Evolutionary conservation across 805 yeast genomes (phyloP).

Genomic region (Wickerhamiella sergipiensis): DNA sequence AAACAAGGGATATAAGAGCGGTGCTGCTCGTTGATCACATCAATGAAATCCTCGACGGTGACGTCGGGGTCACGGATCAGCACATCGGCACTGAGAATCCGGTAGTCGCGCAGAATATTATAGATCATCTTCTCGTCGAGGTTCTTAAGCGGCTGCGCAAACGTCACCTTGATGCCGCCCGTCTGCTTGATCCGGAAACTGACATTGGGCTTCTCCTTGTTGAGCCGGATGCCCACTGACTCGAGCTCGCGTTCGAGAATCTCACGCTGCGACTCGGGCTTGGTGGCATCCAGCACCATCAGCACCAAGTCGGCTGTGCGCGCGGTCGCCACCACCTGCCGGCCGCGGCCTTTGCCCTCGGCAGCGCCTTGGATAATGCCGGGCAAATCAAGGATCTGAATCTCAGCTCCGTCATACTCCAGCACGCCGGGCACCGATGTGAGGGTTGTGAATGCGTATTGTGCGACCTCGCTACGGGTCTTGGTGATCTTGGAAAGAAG

Average conservation of each 20-base stretch:
- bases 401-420: slow-evolving; percentile 92
- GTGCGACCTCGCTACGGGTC: slow-evolving; percentile 90
- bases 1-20: slow-evolving; percentile 82
- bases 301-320: slow-evolving; percentile 84
- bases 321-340: slow-evolving; percentile 93
- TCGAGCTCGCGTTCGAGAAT: slow-evolving; percentile 82
- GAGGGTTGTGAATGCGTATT: slow-evolving; percentile 87
- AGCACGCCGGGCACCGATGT: slow-evolving; percentile 95
- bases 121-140: slow-evolving; percentile 69
- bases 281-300: slow-evolving; percentile 93
- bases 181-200: slow-evolving; percentile 66
- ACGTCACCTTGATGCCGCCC: slow-evolving; percentile 82
- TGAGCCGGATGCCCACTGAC: slow-evolving; percentile 83
- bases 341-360: slow-evolving; percentile 94
- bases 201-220: slow-evolving; percentile 69
- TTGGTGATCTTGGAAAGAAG: slow-evolving; percentile 79
- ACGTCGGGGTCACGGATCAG: slow-evolving; percentile 76
- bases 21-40: slow-evolving; percentile 75
- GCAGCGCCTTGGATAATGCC: slow-evolving; percentile 95
- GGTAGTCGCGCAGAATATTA: slow-evolving; percentile 70
- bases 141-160: slow-evolving; percentile 67
- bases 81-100: slow-evolving; percentile 87
- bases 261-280: slow-evolving; percentile 76
- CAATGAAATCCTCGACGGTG: slow-evolving; percentile 88
- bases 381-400: slow-evolving; percentile 93